phyloP scores from a whole-genome alignment of 2,329 filamentous ascomycete species.

The Colletotrichum siamense region DNA sequence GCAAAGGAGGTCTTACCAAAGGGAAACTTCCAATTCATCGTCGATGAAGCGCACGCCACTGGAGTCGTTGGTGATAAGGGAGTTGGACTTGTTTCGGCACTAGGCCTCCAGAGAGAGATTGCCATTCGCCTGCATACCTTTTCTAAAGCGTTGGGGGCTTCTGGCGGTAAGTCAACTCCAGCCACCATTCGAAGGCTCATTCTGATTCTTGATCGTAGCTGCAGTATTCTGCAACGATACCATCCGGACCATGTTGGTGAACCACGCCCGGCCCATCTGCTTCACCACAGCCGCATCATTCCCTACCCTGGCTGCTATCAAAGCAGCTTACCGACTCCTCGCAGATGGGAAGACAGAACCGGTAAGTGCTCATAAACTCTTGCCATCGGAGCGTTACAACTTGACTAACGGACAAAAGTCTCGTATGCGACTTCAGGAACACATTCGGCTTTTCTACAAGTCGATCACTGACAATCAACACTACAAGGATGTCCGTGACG shows the following conservation, averaged over 20 bases:
- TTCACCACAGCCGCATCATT: conserved; percentile 27
- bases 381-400: not conserved
- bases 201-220: conserved; percentile 3
- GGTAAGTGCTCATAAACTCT: not conserved
- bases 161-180: conserved; percentile 25
- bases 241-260: conserved; percentile 24
- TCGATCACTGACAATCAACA: conserved; percentile 25
- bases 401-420: not conserved
- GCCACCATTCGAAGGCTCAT: not conserved
- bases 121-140: conserved; percentile 57
- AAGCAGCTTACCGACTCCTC: conserved; percentile 25
- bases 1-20: conserved; percentile 36
- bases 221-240: conserved; percentile 24
- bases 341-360: conserved; percentile 3
- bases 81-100: conserved; percentile 50
- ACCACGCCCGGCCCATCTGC: conserved; percentile 23
- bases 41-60: conserved; percentile 62
- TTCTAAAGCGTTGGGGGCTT: conserved; percentile 54
- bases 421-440: not conserved
- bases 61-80: conserved; percentile 56
- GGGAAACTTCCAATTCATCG: conserved; percentile 52
- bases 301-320: conserved; percentile 24
- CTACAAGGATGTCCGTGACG: conserved; percentile 27
- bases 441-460: conserved; percentile 26
- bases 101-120: conserved; percentile 55